Percentiles rank a stretch among this genome's conserved stretches.
Conservation (phyloP, 345 rosid species). For the Hevea brasiliensis region DNA sequence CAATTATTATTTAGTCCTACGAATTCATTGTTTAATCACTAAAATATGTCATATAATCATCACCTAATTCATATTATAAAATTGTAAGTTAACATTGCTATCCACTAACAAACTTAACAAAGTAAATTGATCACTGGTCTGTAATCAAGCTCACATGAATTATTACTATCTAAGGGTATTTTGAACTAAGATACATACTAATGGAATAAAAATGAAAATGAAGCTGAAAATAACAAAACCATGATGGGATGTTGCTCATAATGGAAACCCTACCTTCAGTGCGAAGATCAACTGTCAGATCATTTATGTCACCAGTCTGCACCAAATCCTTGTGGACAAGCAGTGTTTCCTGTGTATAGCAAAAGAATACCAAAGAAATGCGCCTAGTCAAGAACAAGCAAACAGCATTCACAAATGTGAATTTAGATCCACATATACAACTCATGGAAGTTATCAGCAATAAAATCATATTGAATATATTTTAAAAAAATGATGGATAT, state of each 20-base stretch:
- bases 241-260: background rate
- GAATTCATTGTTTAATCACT: background rate
- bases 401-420: background rate
- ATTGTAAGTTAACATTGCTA: no score
- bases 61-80: background rate
- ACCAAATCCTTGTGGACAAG: constrained; percentile 90
- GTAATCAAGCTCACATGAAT: background rate
- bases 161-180: background rate
- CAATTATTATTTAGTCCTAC: background rate
- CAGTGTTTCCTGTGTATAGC: constrained; percentile 74
- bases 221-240: background rate
- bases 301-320: constrained; percentile 51
- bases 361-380: constrained; percentile 8
- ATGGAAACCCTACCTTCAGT: constrained; percentile 51
- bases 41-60: background rate
- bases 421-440: background rate
- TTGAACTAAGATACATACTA: background rate
- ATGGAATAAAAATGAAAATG: background rate
- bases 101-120: background rate
- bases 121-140: background rate
- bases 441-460: background rate
- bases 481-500: background rate
- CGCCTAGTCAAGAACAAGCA: background rate
- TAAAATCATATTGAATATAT: constrained; percentile 4
- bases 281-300: constrained; percentile 55